phyloP scores from a whole-genome alignment of 2,329 filamentous ascomycete species.

The Dactylonectria macrodidyma region DNA sequence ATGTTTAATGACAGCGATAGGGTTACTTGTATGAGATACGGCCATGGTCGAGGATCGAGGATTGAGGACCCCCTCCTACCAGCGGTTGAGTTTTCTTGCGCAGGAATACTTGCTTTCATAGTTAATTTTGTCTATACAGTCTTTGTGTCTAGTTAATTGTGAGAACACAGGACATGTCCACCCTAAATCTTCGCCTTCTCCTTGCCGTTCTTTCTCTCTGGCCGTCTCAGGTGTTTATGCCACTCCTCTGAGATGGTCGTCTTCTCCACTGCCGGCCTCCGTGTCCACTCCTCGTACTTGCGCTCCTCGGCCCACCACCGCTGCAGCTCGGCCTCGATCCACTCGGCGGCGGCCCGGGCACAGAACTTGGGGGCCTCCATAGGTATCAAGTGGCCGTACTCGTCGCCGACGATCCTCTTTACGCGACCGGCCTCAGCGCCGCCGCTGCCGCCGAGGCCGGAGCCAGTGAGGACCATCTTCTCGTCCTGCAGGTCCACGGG shows the following conservation, averaged over 20 bases:
- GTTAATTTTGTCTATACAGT: neutral
- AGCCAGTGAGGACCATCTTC: constrained; percentile 76
- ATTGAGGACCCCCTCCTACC: neutral
- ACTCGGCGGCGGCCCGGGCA: constrained; percentile 72
- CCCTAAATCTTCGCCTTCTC: constrained; percentile 48
- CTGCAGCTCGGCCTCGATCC: constrained; percentile 70
- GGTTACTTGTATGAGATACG: neutral
- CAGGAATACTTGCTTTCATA: neutral
- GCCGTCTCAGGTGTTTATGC: constrained; percentile 64
- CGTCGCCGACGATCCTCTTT: constrained; percentile 73
- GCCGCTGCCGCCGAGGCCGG: constrained; percentile 77
- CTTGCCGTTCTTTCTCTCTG: constrained; percentile 33
- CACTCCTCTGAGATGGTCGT: constrained; percentile 66
- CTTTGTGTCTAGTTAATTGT: constrained; percentile 8
- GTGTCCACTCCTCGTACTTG: constrained; percentile 70
- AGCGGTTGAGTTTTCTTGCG: neutral
- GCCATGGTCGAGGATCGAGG: neutral
- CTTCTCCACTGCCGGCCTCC: constrained; percentile 67
- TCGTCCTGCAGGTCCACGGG: constrained; percentile 63
- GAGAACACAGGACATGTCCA: neutral
- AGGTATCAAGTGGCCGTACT: constrained; percentile 84
- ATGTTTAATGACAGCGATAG: neutral
- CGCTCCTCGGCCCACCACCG: constrained; percentile 71
- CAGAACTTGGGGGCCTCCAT: constrained; percentile 82
- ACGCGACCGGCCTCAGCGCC: constrained; percentile 76